phyloP scores from a whole-genome alignment of 495 filamentous ascomycete species.

The Hyaloscypha finlandica region DNA sequence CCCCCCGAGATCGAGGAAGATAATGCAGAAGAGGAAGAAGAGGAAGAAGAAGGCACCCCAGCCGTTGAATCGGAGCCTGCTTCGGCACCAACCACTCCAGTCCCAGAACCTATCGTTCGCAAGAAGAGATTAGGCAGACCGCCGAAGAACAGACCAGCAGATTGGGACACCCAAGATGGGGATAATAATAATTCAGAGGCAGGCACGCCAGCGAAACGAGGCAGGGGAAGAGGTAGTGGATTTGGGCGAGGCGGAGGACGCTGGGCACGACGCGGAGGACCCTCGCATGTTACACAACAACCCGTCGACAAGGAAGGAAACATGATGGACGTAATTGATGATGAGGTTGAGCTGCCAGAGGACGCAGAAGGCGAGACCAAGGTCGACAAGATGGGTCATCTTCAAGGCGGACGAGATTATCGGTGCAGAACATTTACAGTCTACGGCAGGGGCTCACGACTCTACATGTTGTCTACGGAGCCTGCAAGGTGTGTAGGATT shows the following conservation, averaged over 20 bases:
- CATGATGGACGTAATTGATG: constrained; percentile 84
- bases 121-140: constrained; percentile 83
- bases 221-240: constrained; percentile 70
- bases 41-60: constrained; percentile 40
- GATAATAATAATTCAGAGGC: constrained; percentile 53
- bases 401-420: constrained; percentile 84
- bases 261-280: constrained; percentile 70
- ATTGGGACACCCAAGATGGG: constrained; percentile 65
- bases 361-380: constrained; percentile 90
- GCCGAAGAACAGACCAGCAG: constrained; percentile 77
- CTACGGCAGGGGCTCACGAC: constrained; percentile 73
- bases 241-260: constrained; percentile 68
- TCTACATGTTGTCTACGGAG: constrained; percentile 98
- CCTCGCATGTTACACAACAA: constrained; percentile 75
- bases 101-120: constrained; percentile 59
- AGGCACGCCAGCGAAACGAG: constrained; percentile 59
- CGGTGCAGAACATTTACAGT: constrained; percentile 93
- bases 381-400: constrained; percentile 82
- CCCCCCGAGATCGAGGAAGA: constrained; percentile 43
- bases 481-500: constrained; percentile 96
- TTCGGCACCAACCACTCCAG: constrained; percentile 40
- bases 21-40: constrained; percentile 41
- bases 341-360: constrained; percentile 86
- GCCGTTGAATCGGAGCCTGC: constrained; percentile 44
- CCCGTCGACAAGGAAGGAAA: constrained; percentile 95